These are phyloP conservation scores for Vitis hybrid DNA, from an alignment of 177 flowering plant genomes.

Conservation along the genomic window DNA sequence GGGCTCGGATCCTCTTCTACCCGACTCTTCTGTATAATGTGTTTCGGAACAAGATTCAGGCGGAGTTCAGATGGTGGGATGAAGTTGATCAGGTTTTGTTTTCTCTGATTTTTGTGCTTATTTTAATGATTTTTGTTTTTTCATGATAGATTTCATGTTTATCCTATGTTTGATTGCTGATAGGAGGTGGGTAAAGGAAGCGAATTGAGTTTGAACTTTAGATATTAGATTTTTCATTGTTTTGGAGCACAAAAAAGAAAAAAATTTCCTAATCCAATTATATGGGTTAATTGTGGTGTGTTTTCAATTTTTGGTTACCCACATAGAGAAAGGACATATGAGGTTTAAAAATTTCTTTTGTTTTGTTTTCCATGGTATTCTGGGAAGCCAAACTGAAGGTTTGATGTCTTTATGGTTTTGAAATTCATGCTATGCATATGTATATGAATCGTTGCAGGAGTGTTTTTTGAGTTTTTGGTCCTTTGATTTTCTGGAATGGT, in stretches of 20 bases:
- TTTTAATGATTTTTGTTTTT: background rate
- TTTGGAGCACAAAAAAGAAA: too few relatives aligned
- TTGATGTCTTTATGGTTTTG: background rate
- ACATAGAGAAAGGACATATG: background rate
- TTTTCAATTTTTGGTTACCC: too few relatives aligned
- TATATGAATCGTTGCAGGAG: background rate
- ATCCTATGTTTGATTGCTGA: background rate
- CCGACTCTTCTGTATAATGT: conserved; percentile 91
- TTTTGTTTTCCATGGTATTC: background rate
- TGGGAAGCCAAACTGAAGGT: background rate
- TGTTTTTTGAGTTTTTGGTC: background rate
- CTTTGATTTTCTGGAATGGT: background rate
- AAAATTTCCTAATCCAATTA: too few relatives aligned
- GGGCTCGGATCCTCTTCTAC: conserved; percentile 84
- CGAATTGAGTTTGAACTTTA: too few relatives aligned
- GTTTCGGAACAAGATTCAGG: conserved; percentile 63
- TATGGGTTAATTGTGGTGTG: too few relatives aligned
- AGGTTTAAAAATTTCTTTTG: background rate
- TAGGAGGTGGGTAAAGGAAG: background rate
- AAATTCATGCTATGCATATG: background rate
- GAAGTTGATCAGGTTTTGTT: conserved; percentile 71
- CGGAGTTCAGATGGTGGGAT: conserved; percentile 97
- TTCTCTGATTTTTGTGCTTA: background rate
- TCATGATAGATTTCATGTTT: background rate
- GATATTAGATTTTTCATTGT: too few relatives aligned